Evolutionary conservation across 2,329 filamentous ascomycete species (phyloP), one percentile per base, ranked within the genome.

Genomic region (Monascus ruber): DNA sequence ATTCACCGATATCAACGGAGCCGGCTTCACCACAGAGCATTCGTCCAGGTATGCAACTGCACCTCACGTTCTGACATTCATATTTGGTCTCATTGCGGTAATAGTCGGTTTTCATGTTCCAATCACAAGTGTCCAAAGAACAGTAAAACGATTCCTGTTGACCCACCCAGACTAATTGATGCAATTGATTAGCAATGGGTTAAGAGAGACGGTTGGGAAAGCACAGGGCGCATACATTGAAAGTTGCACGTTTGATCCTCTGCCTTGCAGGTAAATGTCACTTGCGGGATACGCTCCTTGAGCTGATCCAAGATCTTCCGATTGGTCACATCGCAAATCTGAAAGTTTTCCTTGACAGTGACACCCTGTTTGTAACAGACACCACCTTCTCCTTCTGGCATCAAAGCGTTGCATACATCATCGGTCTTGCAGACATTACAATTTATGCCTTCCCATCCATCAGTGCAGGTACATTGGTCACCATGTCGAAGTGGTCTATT

Each of bases 321-420:
- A 68, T 98, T 98, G 40, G 88, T 96, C 48, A 98, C 91, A 62
- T 93, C 85, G 66, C 91, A 98, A 69, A 94, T 91, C 65, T 98
- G 93, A 66, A 87, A 89, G 68, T 96, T 98, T 64, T 93, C 79
- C 52, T 91, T 87, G 46, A 96, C 81, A 7, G 93, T 81, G 49
- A 94, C 78, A 34, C 89, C 89, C 50, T 89, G 81, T 55, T 85
- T 82, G 60, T 95, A 96, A 67, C 91, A 98, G 7, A 94, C 80
- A 27, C 87, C 91, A 34, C 81, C 86, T 44, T 85, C 76, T 3
- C 76, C 76, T 9, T 81, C 79, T 4, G 85, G 85, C 80, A 94
- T 94, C 63, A 98, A 70, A 28, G 85, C 80, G 58, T 91, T 78
- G 56, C 91, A 98, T 10, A 84, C 88, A 49, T 82, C 70, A 59